Evolutionary conservation across 768 basidiomycete species (phyloP).

Genomic region (Termitomyces sp.): DNA sequence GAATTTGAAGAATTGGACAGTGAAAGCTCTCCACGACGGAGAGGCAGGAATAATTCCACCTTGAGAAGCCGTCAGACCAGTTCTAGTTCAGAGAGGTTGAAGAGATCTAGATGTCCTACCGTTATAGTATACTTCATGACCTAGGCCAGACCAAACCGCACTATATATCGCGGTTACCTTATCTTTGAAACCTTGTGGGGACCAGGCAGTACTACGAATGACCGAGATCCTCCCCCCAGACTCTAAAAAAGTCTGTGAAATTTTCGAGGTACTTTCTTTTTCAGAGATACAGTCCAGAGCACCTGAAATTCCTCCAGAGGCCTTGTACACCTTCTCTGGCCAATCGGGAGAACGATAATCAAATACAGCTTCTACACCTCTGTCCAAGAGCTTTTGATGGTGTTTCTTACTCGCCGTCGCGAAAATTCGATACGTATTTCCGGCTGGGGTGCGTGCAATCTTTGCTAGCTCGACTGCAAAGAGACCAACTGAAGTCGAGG

Average conservation of each 20-base stretch:
- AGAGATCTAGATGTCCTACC: slow-evolving; percentile 12
- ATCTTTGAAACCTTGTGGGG: slow-evolving; percentile 18
- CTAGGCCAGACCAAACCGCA: slow-evolving; percentile 30
- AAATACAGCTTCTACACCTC: slow-evolving; percentile 28
- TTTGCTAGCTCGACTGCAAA: slow-evolving; percentile 26
- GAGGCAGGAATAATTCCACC: slow-evolving; percentile 21
- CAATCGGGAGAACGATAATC: slow-evolving; percentile 29
- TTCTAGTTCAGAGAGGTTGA: background rate
- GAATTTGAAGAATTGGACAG: slow-evolving; percentile 28
- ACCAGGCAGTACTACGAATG: slow-evolving; percentile 23
- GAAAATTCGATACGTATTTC: slow-evolving; percentile 24
- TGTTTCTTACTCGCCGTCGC: slow-evolving; percentile 28
- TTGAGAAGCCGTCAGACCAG: background rate
- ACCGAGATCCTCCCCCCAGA: slow-evolving; percentile 29
- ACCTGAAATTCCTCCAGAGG: slow-evolving; percentile 24
- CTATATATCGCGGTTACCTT: slow-evolving; percentile 26
- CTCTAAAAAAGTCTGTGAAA: slow-evolving; percentile 26
- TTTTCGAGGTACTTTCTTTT: slow-evolving; percentile 23
- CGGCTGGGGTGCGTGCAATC: slow-evolving; percentile 19
- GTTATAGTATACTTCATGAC: slow-evolving; percentile 27
- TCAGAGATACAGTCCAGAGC: slow-evolving; percentile 34
- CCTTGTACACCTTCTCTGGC: slow-evolving; percentile 24
- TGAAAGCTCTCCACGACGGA: slow-evolving; percentile 24
- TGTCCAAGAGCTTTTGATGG: slow-evolving; percentile 20
- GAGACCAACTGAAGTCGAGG: slow-evolving; percentile 30